Conservation (phyloP, 225 moss, liverwort and hornwort species). For the Antitrichia curtipendula region DNA sequence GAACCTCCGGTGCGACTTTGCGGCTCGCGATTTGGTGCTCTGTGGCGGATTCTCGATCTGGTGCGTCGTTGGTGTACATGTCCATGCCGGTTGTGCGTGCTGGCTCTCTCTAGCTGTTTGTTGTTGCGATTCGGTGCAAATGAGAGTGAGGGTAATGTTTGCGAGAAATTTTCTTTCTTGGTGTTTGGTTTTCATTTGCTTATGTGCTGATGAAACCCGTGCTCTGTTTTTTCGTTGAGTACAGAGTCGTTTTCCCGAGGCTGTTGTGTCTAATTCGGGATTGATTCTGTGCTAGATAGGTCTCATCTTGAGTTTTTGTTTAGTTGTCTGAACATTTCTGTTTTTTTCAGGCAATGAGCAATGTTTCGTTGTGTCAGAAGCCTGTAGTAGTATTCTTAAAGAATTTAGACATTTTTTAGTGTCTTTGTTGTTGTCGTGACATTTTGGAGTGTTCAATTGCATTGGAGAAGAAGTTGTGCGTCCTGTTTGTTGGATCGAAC, state of each 20-base stretch:
- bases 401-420: neutral
- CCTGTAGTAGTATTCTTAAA: neutral
- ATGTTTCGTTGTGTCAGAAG: neutral
- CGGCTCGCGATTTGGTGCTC: constrained; percentile 21
- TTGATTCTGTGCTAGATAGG: neutral
- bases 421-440: neutral
- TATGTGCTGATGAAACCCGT: neutral
- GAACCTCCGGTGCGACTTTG: constrained; percentile 12
- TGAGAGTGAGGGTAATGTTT: neutral
- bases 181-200: neutral
- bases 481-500: neutral
- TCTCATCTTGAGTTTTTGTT: neutral
- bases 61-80: constrained; percentile 1
- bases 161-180: neutral
- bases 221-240: neutral
- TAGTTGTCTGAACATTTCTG: neutral
- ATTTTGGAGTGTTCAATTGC: neutral
- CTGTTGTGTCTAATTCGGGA: neutral
- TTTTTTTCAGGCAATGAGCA: neutral
- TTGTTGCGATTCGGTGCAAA: neutral
- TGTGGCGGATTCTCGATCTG: constrained; percentile 6
- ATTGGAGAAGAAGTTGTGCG: neutral
- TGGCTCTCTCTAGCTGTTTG: neutral
- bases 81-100: neutral
- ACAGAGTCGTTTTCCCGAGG: neutral